Conservation (phyloP, 2,329 filamentous ascomycete species). For the Tolypocladium endophyticum region DNA sequence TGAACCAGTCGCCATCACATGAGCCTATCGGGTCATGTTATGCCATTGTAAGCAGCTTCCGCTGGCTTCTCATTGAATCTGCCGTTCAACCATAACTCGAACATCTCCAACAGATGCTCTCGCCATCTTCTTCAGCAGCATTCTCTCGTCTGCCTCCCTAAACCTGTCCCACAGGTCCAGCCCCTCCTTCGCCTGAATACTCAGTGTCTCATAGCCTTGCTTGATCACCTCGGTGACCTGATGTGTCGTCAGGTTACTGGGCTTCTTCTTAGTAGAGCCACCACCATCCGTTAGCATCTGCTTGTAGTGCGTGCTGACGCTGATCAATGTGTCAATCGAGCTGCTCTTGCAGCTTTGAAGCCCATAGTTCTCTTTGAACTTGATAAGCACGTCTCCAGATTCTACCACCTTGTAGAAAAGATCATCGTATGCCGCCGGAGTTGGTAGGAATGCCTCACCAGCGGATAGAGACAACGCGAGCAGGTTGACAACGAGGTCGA, state of each 20-base stretch:
- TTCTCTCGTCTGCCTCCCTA: conserved; percentile 77
- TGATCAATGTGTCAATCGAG: conserved; percentile 77
- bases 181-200: conserved; percentile 80
- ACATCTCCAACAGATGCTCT: conserved; percentile 61
- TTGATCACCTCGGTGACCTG: conserved; percentile 90
- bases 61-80: conserved; percentile 1
- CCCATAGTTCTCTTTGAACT: conserved; percentile 71
- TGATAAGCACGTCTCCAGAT: conserved; percentile 68
- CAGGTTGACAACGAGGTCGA: conserved; percentile 70
- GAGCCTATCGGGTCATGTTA: background rate
- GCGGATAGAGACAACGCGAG: conserved; percentile 74
- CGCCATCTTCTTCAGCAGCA: conserved; percentile 77
- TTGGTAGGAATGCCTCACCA: conserved; percentile 85
- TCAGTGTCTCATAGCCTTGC: conserved; percentile 89
- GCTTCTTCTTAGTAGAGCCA: conserved; percentile 26
- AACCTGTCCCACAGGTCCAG: conserved; percentile 79
- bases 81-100: conserved; percentile 35
- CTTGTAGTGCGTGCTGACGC: conserved; percentile 78
- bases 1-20: background rate
- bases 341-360: conserved; percentile 47
- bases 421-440: conserved; percentile 82
- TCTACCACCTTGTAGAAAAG: conserved; percentile 98
- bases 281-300: conserved; percentile 57
- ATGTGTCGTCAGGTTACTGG: conserved; percentile 64
- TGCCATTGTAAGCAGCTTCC: background rate